Percentiles rank a stretch among this genome's conserved stretches.
These are phyloP conservation scores for Aureobasidium uvarum DNA, from an alignment of 2,329 filamentous ascomycete species.

Conservation along the genomic window DNA sequence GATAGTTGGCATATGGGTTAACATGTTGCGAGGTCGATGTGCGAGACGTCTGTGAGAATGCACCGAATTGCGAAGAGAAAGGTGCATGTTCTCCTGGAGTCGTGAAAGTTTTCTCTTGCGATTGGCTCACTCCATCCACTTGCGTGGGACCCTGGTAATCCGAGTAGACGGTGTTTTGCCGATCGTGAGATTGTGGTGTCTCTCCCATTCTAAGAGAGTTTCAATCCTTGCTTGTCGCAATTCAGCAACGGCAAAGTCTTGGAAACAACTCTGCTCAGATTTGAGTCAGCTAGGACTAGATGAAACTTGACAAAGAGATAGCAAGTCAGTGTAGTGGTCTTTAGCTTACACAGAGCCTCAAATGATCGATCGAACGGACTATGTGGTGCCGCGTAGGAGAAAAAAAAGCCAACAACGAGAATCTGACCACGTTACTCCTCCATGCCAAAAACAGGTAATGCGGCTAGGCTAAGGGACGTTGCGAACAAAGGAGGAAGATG, in stretches of 20 bases:
- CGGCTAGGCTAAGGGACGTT: neutral
- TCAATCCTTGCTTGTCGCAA: slow-evolving; percentile 2
- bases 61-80: slow-evolving; percentile 9
- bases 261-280: neutral
- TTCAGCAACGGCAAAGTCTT: neutral
- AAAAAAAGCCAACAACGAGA: slow-evolving; percentile 3
- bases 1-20: neutral
- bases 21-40: neutral
- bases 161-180: neutral
- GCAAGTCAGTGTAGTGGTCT: neutral
- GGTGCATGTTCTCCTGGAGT: neutral
- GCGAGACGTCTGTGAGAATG: neutral
- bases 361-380: neutral
- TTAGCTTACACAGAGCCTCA: slow-evolving; percentile 2
- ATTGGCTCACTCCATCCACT: neutral
- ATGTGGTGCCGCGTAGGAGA: neutral
- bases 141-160: neutral
- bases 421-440: slow-evolving; percentile 13
- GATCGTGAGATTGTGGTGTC: slow-evolving; percentile 1
- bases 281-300: neutral
- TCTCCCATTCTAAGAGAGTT: slow-evolving; percentile 14
- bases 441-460: neutral
- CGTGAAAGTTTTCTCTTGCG: neutral
- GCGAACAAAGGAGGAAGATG: neutral
- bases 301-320: neutral